Evolutionary conservation across 2,329 filamentous ascomycete species (phyloP), one percentile per base, ranked within the genome.

Genomic region (Cladosporium sp.): DNA sequence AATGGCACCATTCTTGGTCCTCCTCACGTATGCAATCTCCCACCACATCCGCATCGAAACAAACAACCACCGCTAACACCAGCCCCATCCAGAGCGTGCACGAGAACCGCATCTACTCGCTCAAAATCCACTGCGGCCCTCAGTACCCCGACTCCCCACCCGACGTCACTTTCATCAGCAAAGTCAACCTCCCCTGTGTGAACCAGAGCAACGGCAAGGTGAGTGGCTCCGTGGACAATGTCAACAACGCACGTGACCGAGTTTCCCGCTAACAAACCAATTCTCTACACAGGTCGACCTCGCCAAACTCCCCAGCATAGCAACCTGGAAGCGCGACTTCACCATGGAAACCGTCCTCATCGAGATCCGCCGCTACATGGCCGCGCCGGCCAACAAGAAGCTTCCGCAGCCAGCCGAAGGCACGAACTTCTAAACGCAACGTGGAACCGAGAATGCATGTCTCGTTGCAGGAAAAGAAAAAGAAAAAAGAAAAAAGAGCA

Each of bases 51-150:
- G 1, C 9, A 18, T 7, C 39, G 42, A 48, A 45, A 48, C 9
- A 29, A 36, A 6, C 32, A 15, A 38, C 9, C 11, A 6, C 15
- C 15, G 36, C 36, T 48, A 33, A 39, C 18, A 11, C 11, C 13
- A 7, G 35, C 27, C n/a, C 20, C n/a, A 20, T 15, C 7, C 64
- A 93, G 88, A 95, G 90, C 71, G 90, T 85, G 55, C 92, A 97
- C 69, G 93, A 98, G 78, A 98, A 98, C 74, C 87, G 93, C 64
- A 98, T 98, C 74, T 98, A 98, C 78, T 94, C 89, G 60, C 80
- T 98, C 63, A 94, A 92, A 72, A 95, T 98, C 75, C 86, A 95
- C 75, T 98, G 93, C 75, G 91, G 90, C 55, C 78, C 83, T 42
- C 77, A 87, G 51, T 98, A 98, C 69, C 93, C 93, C 46, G 90